Evolutionary conservation across 1,284 basidiomycete genomes (phyloP).

Genomic region (Heterobasidion annosum): DNA sequence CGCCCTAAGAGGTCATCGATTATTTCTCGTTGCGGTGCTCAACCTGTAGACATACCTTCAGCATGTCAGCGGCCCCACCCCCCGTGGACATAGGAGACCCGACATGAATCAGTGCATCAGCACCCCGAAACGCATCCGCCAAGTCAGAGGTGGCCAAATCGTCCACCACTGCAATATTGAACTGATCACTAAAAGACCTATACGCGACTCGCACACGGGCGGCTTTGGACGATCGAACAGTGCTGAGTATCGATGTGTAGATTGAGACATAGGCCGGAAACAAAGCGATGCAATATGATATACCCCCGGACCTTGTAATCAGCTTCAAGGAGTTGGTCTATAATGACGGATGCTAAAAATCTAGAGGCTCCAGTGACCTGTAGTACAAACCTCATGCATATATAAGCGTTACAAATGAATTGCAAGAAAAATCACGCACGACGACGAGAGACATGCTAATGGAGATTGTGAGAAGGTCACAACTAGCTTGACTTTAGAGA

Average conservation of each 20-base stretch:
- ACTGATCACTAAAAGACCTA: background rate
- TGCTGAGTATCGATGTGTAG: background rate
- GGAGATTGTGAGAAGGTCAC: too few species aligned
- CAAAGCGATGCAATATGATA: background rate
- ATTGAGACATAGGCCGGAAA: background rate
- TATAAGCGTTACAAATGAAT: background rate
- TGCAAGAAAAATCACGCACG: background rate
- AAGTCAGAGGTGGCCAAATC: constrained; percentile 1
- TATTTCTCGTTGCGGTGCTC: background rate
- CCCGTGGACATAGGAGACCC: background rate
- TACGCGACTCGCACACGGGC: background rate
- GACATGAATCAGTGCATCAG: background rate
- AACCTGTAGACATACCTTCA: background rate
- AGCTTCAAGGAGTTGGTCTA: constrained; percentile 1
- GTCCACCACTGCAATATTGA: background rate
- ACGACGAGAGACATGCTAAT: background rate
- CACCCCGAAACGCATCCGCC: background rate
- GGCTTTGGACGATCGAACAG: background rate
- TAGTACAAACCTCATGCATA: background rate
- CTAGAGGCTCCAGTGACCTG: constrained; percentile 4
- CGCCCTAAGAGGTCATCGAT: background rate
- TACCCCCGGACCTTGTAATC: constrained; percentile 2
- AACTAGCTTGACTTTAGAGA: too few species aligned
- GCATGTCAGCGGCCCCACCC: background rate
- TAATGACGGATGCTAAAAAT: background rate